phyloP scores from a whole-genome alignment of 345 rosid species.

The Pistacia vera region DNA sequence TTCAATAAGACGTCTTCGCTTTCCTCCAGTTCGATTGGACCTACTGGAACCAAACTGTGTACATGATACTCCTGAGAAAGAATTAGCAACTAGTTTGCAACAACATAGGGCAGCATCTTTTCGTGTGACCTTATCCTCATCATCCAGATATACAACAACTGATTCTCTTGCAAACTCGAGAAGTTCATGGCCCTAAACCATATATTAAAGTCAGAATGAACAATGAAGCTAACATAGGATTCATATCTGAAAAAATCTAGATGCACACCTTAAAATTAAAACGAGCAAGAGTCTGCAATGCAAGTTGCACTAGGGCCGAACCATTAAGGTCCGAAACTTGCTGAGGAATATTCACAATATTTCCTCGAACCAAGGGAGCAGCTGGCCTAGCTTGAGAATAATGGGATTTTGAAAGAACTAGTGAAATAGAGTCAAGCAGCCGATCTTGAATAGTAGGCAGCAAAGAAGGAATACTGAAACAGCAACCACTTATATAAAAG shows the following conservation, averaged over 20 bases:
- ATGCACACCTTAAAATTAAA: constrained; percentile 85
- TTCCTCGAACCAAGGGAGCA: constrained; percentile 60
- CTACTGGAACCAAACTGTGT: constrained; percentile 72
- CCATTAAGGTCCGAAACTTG: constrained; percentile 69
- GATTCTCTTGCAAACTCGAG: constrained; percentile 95
- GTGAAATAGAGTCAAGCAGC: constrained; percentile 76
- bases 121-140: constrained; percentile 85
- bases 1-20: constrained; percentile 79
- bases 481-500: constrained; percentile 7
- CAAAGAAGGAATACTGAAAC: constrained; percentile 86
- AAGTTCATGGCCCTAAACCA: constrained; percentile 72
- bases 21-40: constrained; percentile 78
- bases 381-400: constrained; percentile 69
- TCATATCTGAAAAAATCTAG: constrained; percentile 7
- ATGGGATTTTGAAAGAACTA: constrained; percentile 81
- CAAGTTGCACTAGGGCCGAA: constrained; percentile 87
- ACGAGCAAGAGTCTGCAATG: constrained; percentile 91
- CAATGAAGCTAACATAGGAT: constrained; percentile 9
- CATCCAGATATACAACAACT: constrained; percentile 85
- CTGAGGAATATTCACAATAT: constrained; percentile 47
- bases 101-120: constrained; percentile 97
- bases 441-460: constrained; percentile 84
- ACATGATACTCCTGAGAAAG: constrained; percentile 52
- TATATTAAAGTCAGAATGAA: constrained; percentile 28
- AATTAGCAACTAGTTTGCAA: constrained; percentile 83